A percentile compares a stretch with the other conserved stretches of the same genome.
phyloP scores from a whole-genome alignment of 495 filamentous ascomycete genomes.

The Trichoderma parareesei region DNA sequence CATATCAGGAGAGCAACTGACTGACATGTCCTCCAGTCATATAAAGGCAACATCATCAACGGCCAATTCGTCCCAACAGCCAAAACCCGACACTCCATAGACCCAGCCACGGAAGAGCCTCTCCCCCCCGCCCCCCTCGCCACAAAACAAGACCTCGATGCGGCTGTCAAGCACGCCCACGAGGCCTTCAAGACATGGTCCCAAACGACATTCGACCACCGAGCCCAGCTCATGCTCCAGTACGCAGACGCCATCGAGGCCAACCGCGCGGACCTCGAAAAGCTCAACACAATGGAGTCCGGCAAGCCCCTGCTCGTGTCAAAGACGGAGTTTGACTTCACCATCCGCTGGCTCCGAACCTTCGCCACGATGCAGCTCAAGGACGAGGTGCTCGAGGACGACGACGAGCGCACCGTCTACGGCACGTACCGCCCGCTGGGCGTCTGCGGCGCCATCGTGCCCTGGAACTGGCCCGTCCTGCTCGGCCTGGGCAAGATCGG shows the following conservation, averaged over 20 bases:
- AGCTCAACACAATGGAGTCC: conserved; percentile 6
- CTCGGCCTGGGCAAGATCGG: conserved; percentile 48
- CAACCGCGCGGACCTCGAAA: conserved; percentile 21
- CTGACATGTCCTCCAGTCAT: not conserved
- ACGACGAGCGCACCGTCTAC: conserved; percentile 36
- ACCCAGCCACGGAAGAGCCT: conserved; percentile 39
- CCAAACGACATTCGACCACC: conserved; percentile 32
- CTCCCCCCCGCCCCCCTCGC: conserved; percentile 40
- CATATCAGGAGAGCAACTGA: not conserved
- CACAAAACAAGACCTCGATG: conserved; percentile 37
- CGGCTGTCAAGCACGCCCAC: conserved; percentile 39
- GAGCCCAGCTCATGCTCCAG: conserved; percentile 46
- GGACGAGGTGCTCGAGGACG: conserved; percentile 44
- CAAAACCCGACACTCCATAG: conserved; percentile 24
- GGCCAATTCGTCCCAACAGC: conserved; percentile 30
- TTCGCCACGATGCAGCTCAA: conserved; percentile 29
- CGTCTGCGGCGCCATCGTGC: conserved; percentile 45
- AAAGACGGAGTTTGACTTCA: not conserved
- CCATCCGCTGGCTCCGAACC: conserved; percentile 1
- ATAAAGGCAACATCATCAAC: conserved; percentile 34
- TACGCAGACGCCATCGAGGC: conserved; percentile 31
- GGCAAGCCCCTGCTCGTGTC: conserved; percentile 1
- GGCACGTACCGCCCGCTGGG: conserved; percentile 46
- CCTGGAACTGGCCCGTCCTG: conserved; percentile 61
- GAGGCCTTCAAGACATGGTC: conserved; percentile 39